phyloP scores from a whole-genome alignment of 2,329 filamentous ascomycete species.

The Scedosporium apiospermum region DNA sequence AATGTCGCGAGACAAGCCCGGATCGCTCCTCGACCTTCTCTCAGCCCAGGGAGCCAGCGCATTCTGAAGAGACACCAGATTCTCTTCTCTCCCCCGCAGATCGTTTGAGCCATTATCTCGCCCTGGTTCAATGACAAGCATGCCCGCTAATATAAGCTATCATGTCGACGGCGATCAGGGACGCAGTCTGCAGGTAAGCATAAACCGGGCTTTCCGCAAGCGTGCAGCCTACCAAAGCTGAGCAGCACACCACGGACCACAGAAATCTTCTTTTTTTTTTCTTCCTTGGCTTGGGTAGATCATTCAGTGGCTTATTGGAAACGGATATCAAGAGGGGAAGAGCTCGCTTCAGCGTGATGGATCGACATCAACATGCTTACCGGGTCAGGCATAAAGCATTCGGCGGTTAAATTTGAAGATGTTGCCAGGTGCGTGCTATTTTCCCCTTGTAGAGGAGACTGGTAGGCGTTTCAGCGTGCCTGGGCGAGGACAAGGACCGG shows the following conservation, averaged over 20 bases:
- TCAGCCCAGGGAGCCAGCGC: not conserved
- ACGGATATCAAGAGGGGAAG: not conserved
- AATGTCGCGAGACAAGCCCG: not conserved
- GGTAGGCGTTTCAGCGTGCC: not conserved
- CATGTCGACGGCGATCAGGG: not conserved
- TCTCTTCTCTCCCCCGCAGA: not conserved
- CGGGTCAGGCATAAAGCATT: not conserved
- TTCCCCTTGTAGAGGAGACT: not conserved
- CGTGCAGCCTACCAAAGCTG: not conserved
- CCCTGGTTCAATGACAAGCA: not conserved
- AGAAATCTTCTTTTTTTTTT: not conserved
- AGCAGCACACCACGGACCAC: not conserved
- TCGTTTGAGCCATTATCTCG: not conserved
- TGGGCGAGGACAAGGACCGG: not conserved
- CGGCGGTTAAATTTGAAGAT: not conserved
- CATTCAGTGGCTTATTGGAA: not conserved
- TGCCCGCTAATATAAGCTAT: not conserved
- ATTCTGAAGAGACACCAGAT: not conserved
- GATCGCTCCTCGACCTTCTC: not conserved
- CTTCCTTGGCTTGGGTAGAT: not conserved
- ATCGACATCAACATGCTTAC: not conserved
- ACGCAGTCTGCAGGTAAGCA: not conserved
- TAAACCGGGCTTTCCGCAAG: not conserved
- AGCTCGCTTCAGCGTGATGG: not conserved
- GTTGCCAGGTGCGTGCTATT: too few relatives aligned